phyloP scores from a whole-genome alignment of 2,329 filamentous ascomycete genomes.

The Macrophomina phaseolina region DNA sequence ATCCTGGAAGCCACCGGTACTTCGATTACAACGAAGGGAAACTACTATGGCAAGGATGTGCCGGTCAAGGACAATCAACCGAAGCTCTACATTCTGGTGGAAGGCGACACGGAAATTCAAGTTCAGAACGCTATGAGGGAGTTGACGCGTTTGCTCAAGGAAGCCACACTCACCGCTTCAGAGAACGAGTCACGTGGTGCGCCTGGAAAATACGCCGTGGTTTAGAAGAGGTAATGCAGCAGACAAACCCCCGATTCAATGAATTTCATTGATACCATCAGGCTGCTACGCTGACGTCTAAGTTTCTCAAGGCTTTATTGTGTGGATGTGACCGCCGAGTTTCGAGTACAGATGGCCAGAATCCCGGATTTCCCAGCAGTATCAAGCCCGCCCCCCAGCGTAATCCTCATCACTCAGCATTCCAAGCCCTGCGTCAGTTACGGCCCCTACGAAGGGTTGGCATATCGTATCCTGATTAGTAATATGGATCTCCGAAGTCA shows the following conservation, averaged over 20 bases:
- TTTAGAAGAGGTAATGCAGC: constrained; percentile 22
- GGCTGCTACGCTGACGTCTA: constrained; percentile 22
- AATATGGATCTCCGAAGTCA: no score
- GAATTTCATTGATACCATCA: background rate
- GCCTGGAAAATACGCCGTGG: constrained; percentile 79
- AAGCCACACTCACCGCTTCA: constrained; percentile 86
- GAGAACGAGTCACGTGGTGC: constrained; percentile 83
- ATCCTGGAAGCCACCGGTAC: constrained; percentile 94
- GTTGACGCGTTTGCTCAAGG: constrained; percentile 83
- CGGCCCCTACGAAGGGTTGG: no score
- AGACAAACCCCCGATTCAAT: constrained; percentile 7
- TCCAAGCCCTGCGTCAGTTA: no score
- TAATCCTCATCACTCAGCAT: no score
- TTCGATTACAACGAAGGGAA: constrained; percentile 97
- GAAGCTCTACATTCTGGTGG: constrained; percentile 97
- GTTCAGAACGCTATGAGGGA: constrained; percentile 91
- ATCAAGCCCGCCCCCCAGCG: no score
- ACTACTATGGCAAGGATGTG: constrained; percentile 82
- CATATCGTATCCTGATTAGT: no score
- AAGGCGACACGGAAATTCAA: constrained; percentile 92
- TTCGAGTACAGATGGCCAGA: background rate
- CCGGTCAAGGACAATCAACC: constrained; percentile 74
- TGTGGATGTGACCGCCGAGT: background rate
- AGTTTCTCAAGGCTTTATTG: constrained; percentile 9
- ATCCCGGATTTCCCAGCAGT: no score